Evolutionary conservation across 2,329 filamentous ascomycete species (phyloP), one percentile per base, ranked within the genome.

Genomic region (Zymoseptoria crescenta): DNA sequence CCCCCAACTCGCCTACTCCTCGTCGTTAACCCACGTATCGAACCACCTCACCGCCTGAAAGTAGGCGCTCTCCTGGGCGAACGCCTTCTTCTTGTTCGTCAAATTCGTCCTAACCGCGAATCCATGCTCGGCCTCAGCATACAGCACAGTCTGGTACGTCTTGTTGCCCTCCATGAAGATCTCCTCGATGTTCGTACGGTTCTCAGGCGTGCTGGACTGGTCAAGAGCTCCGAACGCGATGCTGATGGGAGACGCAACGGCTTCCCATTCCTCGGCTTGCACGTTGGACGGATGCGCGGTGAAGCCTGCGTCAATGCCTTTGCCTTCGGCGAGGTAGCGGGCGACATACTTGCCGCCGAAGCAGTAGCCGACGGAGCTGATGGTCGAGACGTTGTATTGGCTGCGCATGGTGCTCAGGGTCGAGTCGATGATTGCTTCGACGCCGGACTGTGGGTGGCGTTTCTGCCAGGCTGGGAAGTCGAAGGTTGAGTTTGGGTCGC

Each of bases 321-420:
- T 77, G 61, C 83, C 84, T 58, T 76, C 60, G 24, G 76, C 75
- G 3, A 82, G 80, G 75, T 85, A 85, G 30, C 88, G 84, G 55
- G 81, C 78, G 35, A 89, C 83, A 72, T 88, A 91, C 82, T 88
- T 89, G 57, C 81, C 87, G 45, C 88, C 51, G 65, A 91, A 89
- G 74, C 88, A 91, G 74, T 91, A 91, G 0, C 88, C 88, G 0
- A 85, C 82, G 13, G 79, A 81, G 1, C 83, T 87, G 41, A 91
- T 74, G 63, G 80, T 83, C 70, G 81, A 83, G 52, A 81, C 67
- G 4, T 69, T 69, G 45, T 72, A 75, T 55, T 83, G 77, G 56
- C 79, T 77, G 60, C 81, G 80, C 68, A 88, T 80, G 54, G 77
- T 77, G 30, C 41, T 57, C 49, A 67, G 52, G 7, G 65, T 56